phyloP scores from a whole-genome alignment of 495 filamentous ascomycete species.

The Astrocystis sublimbata region DNA sequence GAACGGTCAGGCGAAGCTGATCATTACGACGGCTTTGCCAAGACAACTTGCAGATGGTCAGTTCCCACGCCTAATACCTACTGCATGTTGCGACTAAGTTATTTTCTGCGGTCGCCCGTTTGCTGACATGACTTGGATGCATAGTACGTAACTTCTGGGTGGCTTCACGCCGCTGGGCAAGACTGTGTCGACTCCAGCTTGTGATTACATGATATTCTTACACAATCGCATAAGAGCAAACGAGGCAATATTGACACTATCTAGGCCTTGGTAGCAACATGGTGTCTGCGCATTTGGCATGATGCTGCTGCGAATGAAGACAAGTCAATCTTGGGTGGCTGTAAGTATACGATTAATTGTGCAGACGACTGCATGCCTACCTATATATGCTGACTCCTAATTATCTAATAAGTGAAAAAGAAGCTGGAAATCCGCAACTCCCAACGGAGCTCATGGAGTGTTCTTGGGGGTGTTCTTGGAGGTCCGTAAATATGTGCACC shows the following conservation, averaged over 20 bases:
- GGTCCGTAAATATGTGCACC: not conserved
- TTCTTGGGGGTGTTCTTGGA: too few species aligned
- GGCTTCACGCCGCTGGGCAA: not conserved
- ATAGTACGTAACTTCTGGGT: not conserved
- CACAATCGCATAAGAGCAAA: not conserved
- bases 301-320: not conserved
- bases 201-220: not conserved
- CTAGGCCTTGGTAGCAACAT: conserved; percentile 3
- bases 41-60: conserved; percentile 3
- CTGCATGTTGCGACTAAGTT: not conserved
- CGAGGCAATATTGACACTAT: not conserved
- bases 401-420: not conserved
- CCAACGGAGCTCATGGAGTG: too few species aligned
- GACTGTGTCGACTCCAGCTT: not conserved
- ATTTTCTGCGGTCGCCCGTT: not conserved
- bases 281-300: conserved; percentile 11
- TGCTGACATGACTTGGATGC: not conserved
- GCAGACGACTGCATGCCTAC: not conserved
- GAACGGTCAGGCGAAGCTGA: conserved; percentile 1
- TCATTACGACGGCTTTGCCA: conserved; percentile 1
- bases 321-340: not conserved
- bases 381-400: too few species aligned
- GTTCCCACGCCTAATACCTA: not conserved
- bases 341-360: not conserved
- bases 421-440: conserved; percentile 4